phyloP scores from a whole-genome alignment of 2,329 filamentous ascomycete genomes.

The Arthroderma uncinatum region DNA sequence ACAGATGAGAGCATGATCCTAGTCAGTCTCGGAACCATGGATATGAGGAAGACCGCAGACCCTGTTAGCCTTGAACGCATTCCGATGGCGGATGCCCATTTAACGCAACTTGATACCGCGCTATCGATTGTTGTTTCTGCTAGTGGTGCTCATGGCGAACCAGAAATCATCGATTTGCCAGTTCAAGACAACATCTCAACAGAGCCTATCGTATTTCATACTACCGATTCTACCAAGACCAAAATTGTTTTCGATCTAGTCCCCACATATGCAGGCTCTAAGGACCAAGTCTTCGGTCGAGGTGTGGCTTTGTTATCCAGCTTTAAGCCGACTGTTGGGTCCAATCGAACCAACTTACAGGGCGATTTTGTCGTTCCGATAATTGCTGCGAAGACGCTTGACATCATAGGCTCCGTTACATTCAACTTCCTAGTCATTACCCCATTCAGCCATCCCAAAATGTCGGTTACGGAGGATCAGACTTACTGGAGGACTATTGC shows the following conservation, averaged over 20 bases:
- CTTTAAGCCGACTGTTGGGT: slow-evolving; percentile 70
- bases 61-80: slow-evolving; percentile 82
- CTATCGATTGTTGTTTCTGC: slow-evolving; percentile 85
- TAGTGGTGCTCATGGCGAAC: slow-evolving; percentile 71
- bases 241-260: slow-evolving; percentile 91
- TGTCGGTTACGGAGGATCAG: slow-evolving; percentile 79
- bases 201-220: slow-evolving; percentile 82
- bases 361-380: slow-evolving; percentile 89
- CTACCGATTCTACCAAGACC: slow-evolving; percentile 65
- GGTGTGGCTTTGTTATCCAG: slow-evolving; percentile 80
- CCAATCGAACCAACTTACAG: slow-evolving; percentile 80
- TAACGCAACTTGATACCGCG: slow-evolving; percentile 87
- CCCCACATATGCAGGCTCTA: slow-evolving; percentile 77
- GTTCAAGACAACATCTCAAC: slow-evolving; percentile 90
- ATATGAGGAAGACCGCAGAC: slow-evolving; percentile 68
- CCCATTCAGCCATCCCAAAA: slow-evolving; percentile 84
- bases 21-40: slow-evolving; percentile 90
- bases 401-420: slow-evolving; percentile 87
- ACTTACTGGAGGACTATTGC: slow-evolving; percentile 94
- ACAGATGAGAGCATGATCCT: slow-evolving; percentile 80
- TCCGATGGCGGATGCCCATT: slow-evolving; percentile 75
- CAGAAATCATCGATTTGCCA: slow-evolving; percentile 80
- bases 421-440: slow-evolving; percentile 96
- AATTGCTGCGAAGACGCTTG: slow-evolving; percentile 65
- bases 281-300: slow-evolving; percentile 74